Evolutionary conservation across 148 eudicot genomes (phyloP).

Genomic region (Rhododendron vialii): DNA sequence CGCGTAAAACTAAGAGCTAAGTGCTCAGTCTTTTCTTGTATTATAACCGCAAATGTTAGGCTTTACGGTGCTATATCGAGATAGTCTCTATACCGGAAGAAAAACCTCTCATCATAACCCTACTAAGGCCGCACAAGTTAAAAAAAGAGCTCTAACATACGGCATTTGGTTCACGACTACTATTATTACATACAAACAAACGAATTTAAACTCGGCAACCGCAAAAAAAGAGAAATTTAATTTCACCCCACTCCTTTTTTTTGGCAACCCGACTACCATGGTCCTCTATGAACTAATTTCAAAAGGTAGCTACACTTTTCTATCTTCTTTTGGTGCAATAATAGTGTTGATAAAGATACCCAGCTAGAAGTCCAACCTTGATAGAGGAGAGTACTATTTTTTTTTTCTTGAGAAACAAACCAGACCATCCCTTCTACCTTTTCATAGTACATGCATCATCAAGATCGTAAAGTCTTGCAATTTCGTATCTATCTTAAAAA

Average conservation of each 20-base stretch:
- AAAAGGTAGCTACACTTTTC: background rate
- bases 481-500: background rate
- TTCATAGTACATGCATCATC: background rate
- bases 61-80: background rate
- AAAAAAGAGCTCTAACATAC: too few relatives aligned
- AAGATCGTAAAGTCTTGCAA: background rate
- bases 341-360: background rate
- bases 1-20: too few relatives aligned
- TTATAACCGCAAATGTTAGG: too few relatives aligned
- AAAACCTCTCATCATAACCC: background rate
- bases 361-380: conserved; percentile 5
- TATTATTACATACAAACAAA: background rate
- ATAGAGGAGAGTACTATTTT: background rate
- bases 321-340: conserved; percentile 3
- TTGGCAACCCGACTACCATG: background rate
- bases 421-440: background rate
- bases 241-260: background rate
- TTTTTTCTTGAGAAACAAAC: conserved; percentile 6
- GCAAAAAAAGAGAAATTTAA: background rate
- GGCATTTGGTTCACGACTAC: background rate
- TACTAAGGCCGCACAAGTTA: too few relatives aligned
- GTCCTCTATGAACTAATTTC: background rate
- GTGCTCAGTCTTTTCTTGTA: too few relatives aligned
- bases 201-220: background rate
- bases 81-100: background rate